Conservation (phyloP, 129 eudicot genomes). For the Helianthus tuberosus region DNA sequence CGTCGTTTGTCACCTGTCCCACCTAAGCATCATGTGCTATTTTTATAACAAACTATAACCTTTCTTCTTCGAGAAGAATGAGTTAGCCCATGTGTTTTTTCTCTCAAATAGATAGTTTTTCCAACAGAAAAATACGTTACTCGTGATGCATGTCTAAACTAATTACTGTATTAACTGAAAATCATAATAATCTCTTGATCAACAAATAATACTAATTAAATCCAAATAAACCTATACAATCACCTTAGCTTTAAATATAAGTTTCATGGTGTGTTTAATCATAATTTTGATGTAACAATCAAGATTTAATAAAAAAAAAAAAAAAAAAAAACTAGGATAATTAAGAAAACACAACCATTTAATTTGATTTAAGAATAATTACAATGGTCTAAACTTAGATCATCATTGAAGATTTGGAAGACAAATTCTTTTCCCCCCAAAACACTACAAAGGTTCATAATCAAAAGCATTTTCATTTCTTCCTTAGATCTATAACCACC, state of each 20-base stretch:
- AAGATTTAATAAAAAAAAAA: not conserved
- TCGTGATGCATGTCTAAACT: not conserved
- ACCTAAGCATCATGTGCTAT: no score
- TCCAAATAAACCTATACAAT: not conserved
- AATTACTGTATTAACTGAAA: not conserved
- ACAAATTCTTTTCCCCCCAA: slow-evolving; percentile 9
- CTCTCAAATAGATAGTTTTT: not conserved
- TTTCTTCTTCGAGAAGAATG: not conserved
- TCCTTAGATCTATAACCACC: slow-evolving; percentile 76
- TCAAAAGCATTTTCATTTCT: slow-evolving; percentile 26
- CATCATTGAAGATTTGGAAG: slow-evolving; percentile 15
- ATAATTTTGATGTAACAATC: no score
- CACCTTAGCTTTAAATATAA: not conserved
- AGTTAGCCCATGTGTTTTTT: no score
- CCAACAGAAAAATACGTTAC: not conserved
- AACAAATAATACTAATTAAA: not conserved
- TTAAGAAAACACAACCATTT: slow-evolving; percentile 25
- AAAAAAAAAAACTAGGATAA: not conserved
- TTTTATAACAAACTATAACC: not conserved
- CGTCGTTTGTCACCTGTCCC: no score
- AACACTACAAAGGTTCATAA: slow-evolving; percentile 6
- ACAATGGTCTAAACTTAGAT: slow-evolving; percentile 35
- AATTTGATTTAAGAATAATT: slow-evolving; percentile 35
- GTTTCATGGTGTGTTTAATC: not conserved
- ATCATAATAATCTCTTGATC: not conserved